These are phyloP conservation scores for Ascoidea tarda DNA, from an alignment of 805 yeast genomes.

Conservation along the genomic window DNA sequence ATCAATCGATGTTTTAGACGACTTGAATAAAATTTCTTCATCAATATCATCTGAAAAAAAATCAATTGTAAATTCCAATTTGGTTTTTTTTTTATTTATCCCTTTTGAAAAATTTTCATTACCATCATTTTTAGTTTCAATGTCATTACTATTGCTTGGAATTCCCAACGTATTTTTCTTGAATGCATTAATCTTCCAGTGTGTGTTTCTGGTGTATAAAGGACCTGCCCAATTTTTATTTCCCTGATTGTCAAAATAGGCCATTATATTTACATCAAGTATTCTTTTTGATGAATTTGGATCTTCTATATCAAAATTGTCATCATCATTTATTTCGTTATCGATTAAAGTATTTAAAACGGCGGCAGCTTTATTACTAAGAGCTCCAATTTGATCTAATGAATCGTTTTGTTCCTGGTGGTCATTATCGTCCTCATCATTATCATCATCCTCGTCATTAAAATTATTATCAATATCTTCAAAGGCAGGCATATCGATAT, in stretches of 20 bases:
- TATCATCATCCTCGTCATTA: conserved; percentile 11
- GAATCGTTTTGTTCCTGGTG: conserved; percentile 7
- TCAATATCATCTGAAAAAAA: conserved; percentile 23
- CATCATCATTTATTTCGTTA: conserved; percentile 10
- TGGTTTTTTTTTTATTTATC: conserved; percentile 3
- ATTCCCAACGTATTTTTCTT: conserved; percentile 20
- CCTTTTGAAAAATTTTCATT: conserved; percentile 2
- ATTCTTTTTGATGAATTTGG: conserved; percentile 15
- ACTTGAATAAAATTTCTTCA: conserved; percentile 11
- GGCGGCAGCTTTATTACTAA: too few relatives aligned
- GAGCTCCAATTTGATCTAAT: too few relatives aligned
- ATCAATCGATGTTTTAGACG: conserved; percentile 19
- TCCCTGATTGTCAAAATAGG: conserved; percentile 60
- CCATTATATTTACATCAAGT: conserved; percentile 53
- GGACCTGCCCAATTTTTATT: conserved; percentile 75
- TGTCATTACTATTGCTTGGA: not conserved
- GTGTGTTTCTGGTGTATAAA: conserved; percentile 25
- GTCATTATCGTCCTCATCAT: conserved; percentile 14
- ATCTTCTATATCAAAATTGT: conserved; percentile 13
- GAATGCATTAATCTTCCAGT: conserved; percentile 69
- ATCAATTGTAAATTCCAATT: conserved; percentile 22
- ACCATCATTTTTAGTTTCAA: not conserved
- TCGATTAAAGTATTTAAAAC: too few relatives aligned
- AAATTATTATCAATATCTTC: conserved; percentile 11
- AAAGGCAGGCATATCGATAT: conserved; percentile 11